Base-by-base conservation (phyloP, 1,139 yeast species). In the Pichia sp. region DNA sequence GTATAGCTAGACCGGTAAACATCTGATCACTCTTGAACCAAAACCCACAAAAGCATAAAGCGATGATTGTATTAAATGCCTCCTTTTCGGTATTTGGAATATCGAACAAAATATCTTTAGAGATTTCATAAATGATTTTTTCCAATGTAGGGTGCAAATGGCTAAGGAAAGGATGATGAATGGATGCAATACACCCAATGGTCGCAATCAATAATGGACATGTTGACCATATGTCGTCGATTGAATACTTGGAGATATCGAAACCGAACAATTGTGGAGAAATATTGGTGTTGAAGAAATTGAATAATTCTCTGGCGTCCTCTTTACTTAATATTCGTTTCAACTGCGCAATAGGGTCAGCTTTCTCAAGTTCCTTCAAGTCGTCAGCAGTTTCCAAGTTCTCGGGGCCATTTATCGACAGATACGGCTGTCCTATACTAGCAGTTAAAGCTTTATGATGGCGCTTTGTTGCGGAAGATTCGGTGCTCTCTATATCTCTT, bases 231-330 rank as follows among this genome's bases (percentile, higher is more conserved):
- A 82, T 73, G 2, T 69, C 68, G 20, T 79, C 78, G 1, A 81
- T 75, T 0, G 78, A 71, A 53, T 82, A 75, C 53, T 75, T 73
- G 1, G 84, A 75, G 2, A 84, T 73, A 52, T 79, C 83, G 66
- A 84, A 85, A 1, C 90, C 90, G 70, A 83, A 84, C 46, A 85
- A 70, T 62, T 84, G 88, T 20, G 84, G 84, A 0, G 87, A 75
- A 24, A 84, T 81, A 55, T 82, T 77, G 3, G 74, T 67, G 61
- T 81, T 79, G 64, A 85, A 85, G 57, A 75, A 80, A 6, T 66
- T 61, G 57, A 84, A 80, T 16, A 84, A 70, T 31, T 74, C 78
- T 30, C 68, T 65, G 0, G 88, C 88, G 54, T 83, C 78, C 1
- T 68, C 71, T 42, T 70, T 64, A 1, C 73, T 57, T 2, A 80